Evolutionary conservation across 345 rosid genomes (phyloP).

Genomic region (Eucalyptus brandiana): DNA sequence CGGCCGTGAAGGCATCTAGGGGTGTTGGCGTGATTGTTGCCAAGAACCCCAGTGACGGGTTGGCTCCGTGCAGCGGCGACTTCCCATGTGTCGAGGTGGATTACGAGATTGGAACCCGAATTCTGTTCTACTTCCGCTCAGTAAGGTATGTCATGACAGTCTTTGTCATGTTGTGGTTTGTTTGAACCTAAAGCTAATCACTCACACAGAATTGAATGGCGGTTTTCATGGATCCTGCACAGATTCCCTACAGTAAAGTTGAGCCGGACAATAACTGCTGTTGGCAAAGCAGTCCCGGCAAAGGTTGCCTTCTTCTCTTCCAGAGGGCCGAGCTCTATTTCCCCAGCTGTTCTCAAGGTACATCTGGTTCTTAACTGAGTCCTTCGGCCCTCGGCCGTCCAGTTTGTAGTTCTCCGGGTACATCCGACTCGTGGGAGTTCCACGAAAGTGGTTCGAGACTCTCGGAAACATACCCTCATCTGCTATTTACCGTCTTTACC

Average conservation of each 20-base stretch:
- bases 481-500: neutral
- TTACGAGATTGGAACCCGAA: conserved; percentile 53
- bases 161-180: neutral
- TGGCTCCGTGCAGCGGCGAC: conserved; percentile 10
- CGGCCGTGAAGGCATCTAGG: conserved; percentile 9
- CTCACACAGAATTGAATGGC: neutral
- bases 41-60: conserved; percentile 27
- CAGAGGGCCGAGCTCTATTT: conserved; percentile 23
- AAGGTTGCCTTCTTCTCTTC: conserved; percentile 33
- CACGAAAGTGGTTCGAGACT: neutral
- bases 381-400: neutral
- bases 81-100: conserved; percentile 52
- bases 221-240: neutral
- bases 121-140: conserved; percentile 48
- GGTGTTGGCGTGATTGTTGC: conserved; percentile 47
- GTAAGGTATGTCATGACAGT: conserved; percentile 1
- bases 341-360: conserved; percentile 36
- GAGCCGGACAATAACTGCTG: conserved; percentile 12
- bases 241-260: conserved; percentile 19
- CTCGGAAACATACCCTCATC: neutral
- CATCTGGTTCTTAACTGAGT: neutral
- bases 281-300: conserved; percentile 10
- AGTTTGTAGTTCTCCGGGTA: neutral
- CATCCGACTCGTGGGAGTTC: neutral
- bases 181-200: neutral